Base-by-base conservation (phyloP, 306 rosid genomes). In the Hippophae rhamnoides region DNA sequence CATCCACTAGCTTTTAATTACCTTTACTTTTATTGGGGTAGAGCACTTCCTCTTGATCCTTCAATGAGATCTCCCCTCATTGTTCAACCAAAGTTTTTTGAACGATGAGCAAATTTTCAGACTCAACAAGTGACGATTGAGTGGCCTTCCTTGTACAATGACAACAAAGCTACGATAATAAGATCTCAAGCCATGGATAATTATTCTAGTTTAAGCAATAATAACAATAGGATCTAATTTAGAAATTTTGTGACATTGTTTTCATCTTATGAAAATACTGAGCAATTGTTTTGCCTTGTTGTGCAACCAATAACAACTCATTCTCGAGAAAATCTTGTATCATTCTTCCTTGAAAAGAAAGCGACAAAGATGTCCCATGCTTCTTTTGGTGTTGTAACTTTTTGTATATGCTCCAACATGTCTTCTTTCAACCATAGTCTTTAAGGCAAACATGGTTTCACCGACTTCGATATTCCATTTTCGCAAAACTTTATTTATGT, bases 151-250 rank as follows among this genome's bases (percentile, higher is more conserved):
- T 56, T 56, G 60, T 5, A 56, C 31, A 26, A 43, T 43, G 7
- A 31, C 10, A 42, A 59, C 6, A 42, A 43, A 13, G 6, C 63
- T 25, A 3, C 23, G 1, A 18, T 18, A 18, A 7, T 43, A 10
- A 7, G 48, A 38, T 43, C 63, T 43, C 49, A 42, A 45, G 0
- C 52, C 63, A 59, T 59, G 26, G 9, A 59, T 43, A 43, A 59
- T 59, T 42, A 59, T 59, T 18, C 51, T 59, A 3, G 63, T 11
- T 0, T 59, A 38, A 8, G 1, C 6, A 41, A 59, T 43, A 1
- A 1, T 6, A 43, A 47, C 27, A 2, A 2, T 7, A 13, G 51
- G 26, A 43, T 59, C 63, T 59, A 59, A 59, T 14, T 41, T 4
- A 11, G 5, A 43, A 14, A 59, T 59, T 13, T 59, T 51, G 9